These are phyloP conservation scores for Astraeus odoratus DNA, from an alignment of 768 basidiomycete genomes.

Conservation along the genomic window DNA sequence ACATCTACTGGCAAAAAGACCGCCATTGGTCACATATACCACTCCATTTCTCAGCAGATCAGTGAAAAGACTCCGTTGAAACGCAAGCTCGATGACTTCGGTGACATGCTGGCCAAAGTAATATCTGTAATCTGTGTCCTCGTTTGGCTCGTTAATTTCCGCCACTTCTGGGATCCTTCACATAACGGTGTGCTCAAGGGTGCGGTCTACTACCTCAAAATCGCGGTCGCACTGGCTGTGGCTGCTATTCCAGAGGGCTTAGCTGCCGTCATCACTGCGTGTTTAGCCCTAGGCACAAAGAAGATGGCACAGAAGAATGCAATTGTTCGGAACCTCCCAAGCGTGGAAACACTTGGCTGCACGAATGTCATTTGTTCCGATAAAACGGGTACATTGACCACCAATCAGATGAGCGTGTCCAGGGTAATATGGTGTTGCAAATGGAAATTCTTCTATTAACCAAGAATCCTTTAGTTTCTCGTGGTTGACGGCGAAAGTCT, in stretches of 20 bases:
- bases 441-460: conserved; percentile 6
- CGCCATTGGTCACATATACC: conserved; percentile 96
- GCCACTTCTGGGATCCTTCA: conserved; percentile 92
- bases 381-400: conserved; percentile 95
- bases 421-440: conserved; percentile 37
- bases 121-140: conserved; percentile 95
- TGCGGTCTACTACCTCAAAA: conserved; percentile 98
- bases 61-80: conserved; percentile 96
- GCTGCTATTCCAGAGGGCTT: conserved; percentile 98
- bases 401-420: conserved; percentile 96
- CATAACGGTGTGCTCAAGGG: conserved; percentile 90
- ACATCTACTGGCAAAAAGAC: conserved; percentile 81
- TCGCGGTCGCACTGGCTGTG: conserved; percentile 97
- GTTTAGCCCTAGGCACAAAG: conserved; percentile 92
- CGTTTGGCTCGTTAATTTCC: conserved; percentile 96
- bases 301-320: conserved; percentile 99
- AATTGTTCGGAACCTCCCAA: conserved; percentile 92
- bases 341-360: conserved; percentile 95
- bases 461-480: conserved; percentile 51
- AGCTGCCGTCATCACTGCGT: conserved; percentile 97
- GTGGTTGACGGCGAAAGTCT: conserved; percentile 52
- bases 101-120: conserved; percentile 95
- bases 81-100: conserved; percentile 96
- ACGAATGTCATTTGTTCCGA: conserved; percentile 99
- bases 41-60: conserved; percentile 89